Evolutionary conservation across 23 red algal species (phyloP).

Genomic region (Cyanidioschyzon merolae): DNA sequence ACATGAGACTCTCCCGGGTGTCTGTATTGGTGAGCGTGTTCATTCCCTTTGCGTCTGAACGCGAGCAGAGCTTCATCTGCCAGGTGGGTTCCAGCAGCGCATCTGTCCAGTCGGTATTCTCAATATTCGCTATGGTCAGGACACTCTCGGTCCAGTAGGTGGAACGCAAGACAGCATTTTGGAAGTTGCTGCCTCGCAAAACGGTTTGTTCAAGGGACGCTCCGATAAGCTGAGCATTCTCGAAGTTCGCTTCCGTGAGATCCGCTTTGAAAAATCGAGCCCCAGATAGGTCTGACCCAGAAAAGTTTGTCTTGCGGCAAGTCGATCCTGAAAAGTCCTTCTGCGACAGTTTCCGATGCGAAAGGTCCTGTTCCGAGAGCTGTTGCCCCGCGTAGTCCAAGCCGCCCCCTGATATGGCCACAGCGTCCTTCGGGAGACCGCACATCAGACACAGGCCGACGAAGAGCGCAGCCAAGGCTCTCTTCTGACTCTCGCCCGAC

Average conservation of each 20-base stretch:
- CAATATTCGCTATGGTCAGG: slow-evolving; percentile 35
- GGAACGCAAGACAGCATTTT: slow-evolving; percentile 37
- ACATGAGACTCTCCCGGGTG: slow-evolving; percentile 85
- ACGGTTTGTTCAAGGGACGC: slow-evolving; percentile 53
- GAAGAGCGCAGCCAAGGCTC: background rate
- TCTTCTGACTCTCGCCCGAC: no score
- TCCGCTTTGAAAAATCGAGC: slow-evolving; percentile 80
- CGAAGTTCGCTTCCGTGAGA: slow-evolving; percentile 50
- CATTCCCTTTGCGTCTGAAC: slow-evolving; percentile 47
- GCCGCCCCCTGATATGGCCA: slow-evolving; percentile 64
- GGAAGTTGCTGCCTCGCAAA: slow-evolving; percentile 36
- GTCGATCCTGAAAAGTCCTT: slow-evolving; percentile 40
- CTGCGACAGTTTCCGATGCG: slow-evolving; percentile 36
- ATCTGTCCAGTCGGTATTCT: slow-evolving; percentile 52
- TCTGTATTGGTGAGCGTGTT: slow-evolving; percentile 46
- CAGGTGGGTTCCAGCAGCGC: slow-evolving; percentile 46
- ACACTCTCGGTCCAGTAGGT: slow-evolving; percentile 62
- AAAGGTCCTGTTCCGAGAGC: slow-evolving; percentile 44
- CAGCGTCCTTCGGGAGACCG: background rate
- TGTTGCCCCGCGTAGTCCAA: slow-evolving; percentile 64
- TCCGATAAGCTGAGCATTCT: slow-evolving; percentile 38
- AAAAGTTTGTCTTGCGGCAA: slow-evolving; percentile 4
- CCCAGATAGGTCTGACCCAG: slow-evolving; percentile 24
- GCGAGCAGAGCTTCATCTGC: slow-evolving; percentile 33
- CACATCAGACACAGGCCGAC: background rate